Evolutionary conservation across 331 rosid species (phyloP).

Genomic region (Pyrus hybrid): DNA sequence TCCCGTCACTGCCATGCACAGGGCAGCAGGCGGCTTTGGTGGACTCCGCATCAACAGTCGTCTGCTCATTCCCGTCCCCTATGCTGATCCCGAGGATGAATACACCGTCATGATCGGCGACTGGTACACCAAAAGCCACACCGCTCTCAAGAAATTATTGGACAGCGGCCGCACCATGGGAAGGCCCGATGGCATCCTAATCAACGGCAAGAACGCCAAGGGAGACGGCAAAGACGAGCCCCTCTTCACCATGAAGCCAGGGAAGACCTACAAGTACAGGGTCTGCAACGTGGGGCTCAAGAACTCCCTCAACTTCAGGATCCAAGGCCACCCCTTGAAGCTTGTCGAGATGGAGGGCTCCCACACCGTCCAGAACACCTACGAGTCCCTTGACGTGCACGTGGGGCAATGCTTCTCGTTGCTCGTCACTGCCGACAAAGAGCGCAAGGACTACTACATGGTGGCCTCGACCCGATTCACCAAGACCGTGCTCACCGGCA

Average conservation of each 20-base stretch:
- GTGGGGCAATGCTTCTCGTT: constrained; percentile 51
- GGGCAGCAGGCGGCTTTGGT: constrained; percentile 54
- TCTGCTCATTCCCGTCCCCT: constrained; percentile 53
- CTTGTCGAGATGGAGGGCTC: constrained; percentile 63
- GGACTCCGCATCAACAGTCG: constrained; percentile 54
- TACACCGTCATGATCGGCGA: constrained; percentile 49
- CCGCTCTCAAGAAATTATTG: constrained; percentile 19
- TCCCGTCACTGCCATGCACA: constrained; percentile 35
- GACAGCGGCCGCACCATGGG: constrained; percentile 45
- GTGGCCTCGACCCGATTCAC: constrained; percentile 56
- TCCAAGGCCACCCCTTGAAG: constrained; percentile 50
- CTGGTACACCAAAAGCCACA: constrained; percentile 46
- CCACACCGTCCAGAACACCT: constrained; percentile 40
- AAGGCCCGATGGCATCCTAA: constrained; percentile 34
- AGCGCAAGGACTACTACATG: constrained; percentile 47
- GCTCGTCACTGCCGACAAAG: constrained; percentile 47
- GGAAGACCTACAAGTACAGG: constrained; percentile 53
- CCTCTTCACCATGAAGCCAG: constrained; percentile 46
- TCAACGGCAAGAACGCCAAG: constrained; percentile 38
- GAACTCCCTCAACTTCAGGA: constrained; percentile 41
- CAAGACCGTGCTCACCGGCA: constrained; percentile 16
- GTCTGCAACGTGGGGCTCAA: constrained; percentile 48
- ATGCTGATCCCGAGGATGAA: constrained; percentile 50
- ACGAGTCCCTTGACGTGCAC: constrained; percentile 55
- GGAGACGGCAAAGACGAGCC: constrained; percentile 38